Base-by-base conservation (phyloP, 192 early-diverging fungal species). In the Podila epigama region DNA sequence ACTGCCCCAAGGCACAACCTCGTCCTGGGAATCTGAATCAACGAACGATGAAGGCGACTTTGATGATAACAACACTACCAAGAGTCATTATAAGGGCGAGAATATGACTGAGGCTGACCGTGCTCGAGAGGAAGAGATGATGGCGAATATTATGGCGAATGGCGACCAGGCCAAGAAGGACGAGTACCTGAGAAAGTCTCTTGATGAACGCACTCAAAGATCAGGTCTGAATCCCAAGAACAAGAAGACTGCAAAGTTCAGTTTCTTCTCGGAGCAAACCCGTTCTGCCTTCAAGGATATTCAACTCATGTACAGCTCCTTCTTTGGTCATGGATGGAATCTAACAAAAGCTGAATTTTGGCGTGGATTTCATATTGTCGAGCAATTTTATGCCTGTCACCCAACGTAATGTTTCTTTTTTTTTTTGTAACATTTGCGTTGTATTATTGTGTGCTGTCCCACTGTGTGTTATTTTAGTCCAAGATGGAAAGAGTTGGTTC, bases 271-370 rank as follows among this genome's bases (percentile, higher is more conserved):
- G 16, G 60, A 82, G 27, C 69, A 79, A 39, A 82, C 81, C 27
- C 62, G 69, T 52, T 69, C 75, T 5, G 81, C 81, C 1, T 79
- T 82, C 51, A 78, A 79, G 40, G 81, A 82, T 33, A 79, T 82
- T 22, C 65, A 77, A 11, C 48, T 69, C 31, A 68, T 82, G 20
- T 82, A 82, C 22, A 68, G 70, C 34, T 64, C 81, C 1, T 82
- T 79, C 62, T 82, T 82, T 72, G 81, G 67, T 7, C 69, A 79
- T 60, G 81, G 81, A 0, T 82, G 81, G 81, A 82, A 68, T 12
- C 39, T 82, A 29, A 66, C 40, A 1, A 66, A 67, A n/a, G 37
- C 67, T 9, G 81, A 78, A 48, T 82, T 82, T 25, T 79, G 69
- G 66, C 66, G 66, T 28, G 75, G 73, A 5, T 72, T 79, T 25